Evolutionary conservation across 2,329 filamentous ascomycete genomes (phyloP), one percentile per base, ranked within the genome.

Genomic region (Passalora sequoiae): DNA sequence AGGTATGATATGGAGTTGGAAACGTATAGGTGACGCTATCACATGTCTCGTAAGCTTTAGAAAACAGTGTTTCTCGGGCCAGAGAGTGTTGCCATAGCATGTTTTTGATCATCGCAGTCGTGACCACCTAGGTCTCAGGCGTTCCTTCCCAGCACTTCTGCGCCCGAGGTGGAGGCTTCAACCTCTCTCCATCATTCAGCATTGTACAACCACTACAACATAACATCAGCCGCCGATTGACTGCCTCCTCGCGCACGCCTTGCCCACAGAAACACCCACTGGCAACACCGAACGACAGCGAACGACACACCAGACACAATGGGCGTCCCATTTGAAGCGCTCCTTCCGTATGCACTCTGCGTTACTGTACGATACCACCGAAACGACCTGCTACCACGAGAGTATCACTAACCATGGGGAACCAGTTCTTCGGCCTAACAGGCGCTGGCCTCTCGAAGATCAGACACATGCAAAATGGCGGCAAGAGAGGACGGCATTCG

Each of bases 251-350:
- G n/a, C n/a, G n/a, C n/a, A n/a, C n/a, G n/a, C n/a, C n/a, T n/a
- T n/a, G n/a, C n/a, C n/a, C n/a, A n/a, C n/a, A n/a, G n/a, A n/a
- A n/a, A n/a, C n/a, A n/a, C n/a, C n/a, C n/a, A n/a, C n/a, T n/a
- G n/a, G n/a, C n/a, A n/a, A n/a, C 38, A 24, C 29, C 8, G 28
- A 16, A 24, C 6, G 12, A 19, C 30, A 33, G 29, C 29, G 15
- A 27, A 29, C 13, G 19, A 20, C 33, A 21, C 8, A 47, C 25
- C 37, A 9, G 3, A 15, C 32, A 19, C 25, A 32, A 81, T 81
- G 80, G 78, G 77, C 66, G 76, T 83, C 50, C 80, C 80, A 32
- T 83, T 83, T 64, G 80, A 83, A 69, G 74, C 79, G 54, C 66
- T 83, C 54, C 61, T 83, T 57, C 79, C 79, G 37, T 82, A 81